Percentiles rank a stretch among this genome's conserved stretches.
These are phyloP conservation scores for Tephrocybe sp. DNA, from an alignment of 768 basidiomycete genomes.

Conservation along the genomic window DNA sequence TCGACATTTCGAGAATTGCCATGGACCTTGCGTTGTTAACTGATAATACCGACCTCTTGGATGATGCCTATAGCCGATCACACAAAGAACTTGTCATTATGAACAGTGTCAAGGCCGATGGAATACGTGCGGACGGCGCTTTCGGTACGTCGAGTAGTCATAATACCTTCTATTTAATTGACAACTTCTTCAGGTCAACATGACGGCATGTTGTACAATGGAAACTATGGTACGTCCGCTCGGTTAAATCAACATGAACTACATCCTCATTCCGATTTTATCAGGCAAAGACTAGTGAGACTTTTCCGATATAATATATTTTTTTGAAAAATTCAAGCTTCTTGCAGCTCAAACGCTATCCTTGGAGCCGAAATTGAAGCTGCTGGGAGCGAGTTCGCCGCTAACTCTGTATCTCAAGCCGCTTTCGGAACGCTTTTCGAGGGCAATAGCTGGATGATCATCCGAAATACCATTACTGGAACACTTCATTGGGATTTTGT, in stretches of 20 bases:
- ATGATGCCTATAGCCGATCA: slow-evolving; percentile 49
- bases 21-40: slow-evolving; percentile 49
- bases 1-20: slow-evolving; percentile 63
- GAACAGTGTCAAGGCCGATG: slow-evolving; percentile 52
- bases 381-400: slow-evolving; percentile 58
- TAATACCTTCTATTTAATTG: background rate
- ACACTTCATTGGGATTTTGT: slow-evolving; percentile 76
- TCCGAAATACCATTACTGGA: slow-evolving; percentile 52
- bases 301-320: background rate
- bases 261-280: slow-evolving; percentile 17
- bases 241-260: background rate
- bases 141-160: slow-evolving; percentile 39
- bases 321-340: slow-evolving; percentile 33
- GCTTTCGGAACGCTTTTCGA: slow-evolving; percentile 46
- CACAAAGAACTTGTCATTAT: slow-evolving; percentile 57
- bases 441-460: slow-evolving; percentile 56
- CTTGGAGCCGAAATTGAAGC: slow-evolving; percentile 62
- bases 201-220: slow-evolving; percentile 64
- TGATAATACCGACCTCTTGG: slow-evolving; percentile 42
- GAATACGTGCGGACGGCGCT: slow-evolving; percentile 56
- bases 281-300: background rate
- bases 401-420: slow-evolving; percentile 35
- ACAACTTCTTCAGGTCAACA: slow-evolving; percentile 45
- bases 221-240: slow-evolving; percentile 57
- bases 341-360: slow-evolving; percentile 55